Conservation (phyloP, 2,329 filamentous ascomycete genomes). For the Penicillium sp. region DNA sequence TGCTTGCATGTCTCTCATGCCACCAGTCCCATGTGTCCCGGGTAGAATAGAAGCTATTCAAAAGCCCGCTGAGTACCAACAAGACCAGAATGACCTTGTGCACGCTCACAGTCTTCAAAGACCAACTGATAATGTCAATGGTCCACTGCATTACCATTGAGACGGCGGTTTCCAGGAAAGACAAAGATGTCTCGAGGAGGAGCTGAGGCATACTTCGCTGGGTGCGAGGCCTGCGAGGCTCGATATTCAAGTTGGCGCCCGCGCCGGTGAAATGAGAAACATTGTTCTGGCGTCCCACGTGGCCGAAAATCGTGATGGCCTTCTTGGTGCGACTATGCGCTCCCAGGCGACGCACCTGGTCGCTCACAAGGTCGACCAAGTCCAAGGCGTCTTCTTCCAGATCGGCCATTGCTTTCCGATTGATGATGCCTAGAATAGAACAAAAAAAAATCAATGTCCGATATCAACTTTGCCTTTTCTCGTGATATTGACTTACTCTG, state of each 20-base stretch:
- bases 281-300: constrained; percentile 43
- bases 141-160: constrained; percentile 73
- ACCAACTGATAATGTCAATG: constrained; percentile 59
- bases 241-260: constrained; percentile 31
- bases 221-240: constrained; percentile 54
- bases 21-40: constrained; percentile 74
- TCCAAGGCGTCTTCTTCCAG: constrained; percentile 47
- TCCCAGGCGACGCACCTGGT: constrained; percentile 46
- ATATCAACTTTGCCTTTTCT: neutral
- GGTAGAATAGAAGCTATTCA: constrained; percentile 71
- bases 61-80: constrained; percentile 62
- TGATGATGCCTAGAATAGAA: constrained; percentile 45
- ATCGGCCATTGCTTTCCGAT: constrained; percentile 67
- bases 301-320: constrained; percentile 46
- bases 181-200: constrained; percentile 66
- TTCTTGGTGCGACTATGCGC: constrained; percentile 46
- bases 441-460: constrained; percentile 9
- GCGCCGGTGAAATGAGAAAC: constrained; percentile 36
- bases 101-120: constrained; percentile 64
- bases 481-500: constrained; percentile 33
- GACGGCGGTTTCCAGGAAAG: constrained; percentile 67
- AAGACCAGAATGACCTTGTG: constrained; percentile 68
- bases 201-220: constrained; percentile 61
- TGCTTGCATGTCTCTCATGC: constrained; percentile 71
- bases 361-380: constrained; percentile 47